Conservation (phyloP, 148 eudicot species). For the Rheum nobile region DNA sequence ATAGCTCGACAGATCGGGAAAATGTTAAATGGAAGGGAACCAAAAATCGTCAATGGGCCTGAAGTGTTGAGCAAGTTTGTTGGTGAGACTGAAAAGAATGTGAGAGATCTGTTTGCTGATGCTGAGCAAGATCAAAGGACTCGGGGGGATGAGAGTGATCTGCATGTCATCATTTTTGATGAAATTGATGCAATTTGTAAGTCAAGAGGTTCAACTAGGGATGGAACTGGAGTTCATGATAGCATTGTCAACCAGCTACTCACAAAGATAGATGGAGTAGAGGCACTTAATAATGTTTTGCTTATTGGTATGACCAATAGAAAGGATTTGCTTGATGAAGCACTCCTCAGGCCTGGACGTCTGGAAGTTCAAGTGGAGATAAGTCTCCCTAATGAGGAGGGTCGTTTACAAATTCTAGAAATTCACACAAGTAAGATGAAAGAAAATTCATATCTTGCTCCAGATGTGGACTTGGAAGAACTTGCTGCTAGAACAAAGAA, state of each 20-base stretch:
- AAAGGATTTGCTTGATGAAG: slow-evolving; percentile 98
- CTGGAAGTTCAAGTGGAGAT: slow-evolving; percentile 98
- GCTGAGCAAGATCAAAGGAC: slow-evolving; percentile 91
- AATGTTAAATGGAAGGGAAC: slow-evolving; percentile 92
- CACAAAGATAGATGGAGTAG: slow-evolving; percentile 99
- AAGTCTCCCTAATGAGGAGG: slow-evolving; percentile 95
- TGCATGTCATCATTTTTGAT: slow-evolving; percentile 97
- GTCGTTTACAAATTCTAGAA: slow-evolving; percentile 90
- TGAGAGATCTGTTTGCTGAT: slow-evolving; percentile 97
- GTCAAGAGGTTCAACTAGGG: slow-evolving; percentile 99
- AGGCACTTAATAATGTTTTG: slow-evolving; percentile 89
- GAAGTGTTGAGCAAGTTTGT: slow-evolving; percentile 98
- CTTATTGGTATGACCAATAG: slow-evolving; percentile 99
- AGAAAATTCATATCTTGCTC: slow-evolving; percentile 82
- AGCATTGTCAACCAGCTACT: slow-evolving; percentile 96
- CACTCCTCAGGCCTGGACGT: slow-evolving; percentile 98
- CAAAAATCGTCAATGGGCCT: slow-evolving; percentile 99
- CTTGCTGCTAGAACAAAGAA: slow-evolving; percentile 94
- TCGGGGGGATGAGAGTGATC: slow-evolving; percentile 89
- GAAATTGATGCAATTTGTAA: slow-evolving; percentile 99
- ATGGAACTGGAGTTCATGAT: slow-evolving; percentile 99
- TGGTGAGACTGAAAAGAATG: slow-evolving; percentile 98
- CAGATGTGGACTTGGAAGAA: slow-evolving; percentile 78
- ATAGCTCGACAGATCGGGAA: slow-evolving; percentile 99
- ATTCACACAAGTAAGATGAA: slow-evolving; percentile 97